Conservation (phyloP, 352 stramenopile genomes). For the Phytopythium sindhum region DNA sequence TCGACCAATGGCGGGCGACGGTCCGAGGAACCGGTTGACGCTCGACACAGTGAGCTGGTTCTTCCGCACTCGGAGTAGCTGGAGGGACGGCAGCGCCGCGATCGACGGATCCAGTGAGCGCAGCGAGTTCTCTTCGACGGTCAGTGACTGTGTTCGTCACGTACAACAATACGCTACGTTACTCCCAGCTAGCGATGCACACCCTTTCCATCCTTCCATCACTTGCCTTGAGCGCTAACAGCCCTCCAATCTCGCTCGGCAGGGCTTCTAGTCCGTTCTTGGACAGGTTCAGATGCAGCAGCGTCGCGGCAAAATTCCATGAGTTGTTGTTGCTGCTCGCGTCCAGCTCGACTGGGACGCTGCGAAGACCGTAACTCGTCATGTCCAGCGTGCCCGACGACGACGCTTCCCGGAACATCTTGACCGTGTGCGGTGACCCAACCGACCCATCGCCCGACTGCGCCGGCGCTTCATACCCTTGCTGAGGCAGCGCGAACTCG, state of each 20-base stretch:
- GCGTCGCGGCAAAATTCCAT: conserved; percentile 42
- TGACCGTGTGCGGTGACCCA: conserved; percentile 6
- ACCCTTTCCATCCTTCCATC: background rate
- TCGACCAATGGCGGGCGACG: conserved; percentile 10
- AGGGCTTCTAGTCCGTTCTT: conserved; percentile 57
- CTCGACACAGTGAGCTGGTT: conserved; percentile 55
- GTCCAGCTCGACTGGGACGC: conserved; percentile 27
- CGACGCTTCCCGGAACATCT: conserved; percentile 54
- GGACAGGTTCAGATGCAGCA: conserved; percentile 66
- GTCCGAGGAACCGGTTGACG: conserved; percentile 38
- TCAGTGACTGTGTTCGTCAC: conserved; percentile 36
- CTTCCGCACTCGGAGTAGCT: conserved; percentile 68
- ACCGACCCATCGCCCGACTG: background rate
- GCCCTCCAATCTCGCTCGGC: conserved; percentile 38
- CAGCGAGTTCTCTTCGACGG: conserved; percentile 64
- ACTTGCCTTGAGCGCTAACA: conserved; percentile 41
- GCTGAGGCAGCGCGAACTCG: conserved; percentile 31
- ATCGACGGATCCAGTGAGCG: conserved; percentile 41
- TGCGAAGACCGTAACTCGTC: conserved; percentile 24
- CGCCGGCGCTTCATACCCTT: background rate
- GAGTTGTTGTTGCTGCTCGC: conserved; percentile 4
- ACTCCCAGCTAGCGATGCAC: background rate
- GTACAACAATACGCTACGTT: background rate
- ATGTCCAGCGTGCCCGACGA: conserved; percentile 54
- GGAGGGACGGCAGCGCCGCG: conserved; percentile 38